These are phyloP conservation scores for Ustilago sp. DNA, from an alignment of 1,284 basidiomycete species.

Conservation along the genomic window DNA sequence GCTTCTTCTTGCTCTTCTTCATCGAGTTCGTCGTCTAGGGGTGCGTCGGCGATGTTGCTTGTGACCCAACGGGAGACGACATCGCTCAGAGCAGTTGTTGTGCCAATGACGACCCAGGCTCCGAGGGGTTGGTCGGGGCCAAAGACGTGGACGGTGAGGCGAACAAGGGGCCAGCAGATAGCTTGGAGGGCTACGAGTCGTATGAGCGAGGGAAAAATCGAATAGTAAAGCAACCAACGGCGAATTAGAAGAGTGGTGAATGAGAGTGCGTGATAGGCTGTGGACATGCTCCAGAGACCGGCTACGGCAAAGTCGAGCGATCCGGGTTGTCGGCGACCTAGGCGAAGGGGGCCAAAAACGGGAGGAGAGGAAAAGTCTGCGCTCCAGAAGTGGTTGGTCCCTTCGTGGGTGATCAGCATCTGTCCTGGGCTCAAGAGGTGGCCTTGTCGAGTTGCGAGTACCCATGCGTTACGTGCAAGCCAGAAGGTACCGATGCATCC, in stretches of 20 bases:
- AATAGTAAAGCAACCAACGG: slow-evolving; percentile 84
- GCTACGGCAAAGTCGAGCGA: slow-evolving; percentile 58
- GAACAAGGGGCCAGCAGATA: slow-evolving; percentile 87
- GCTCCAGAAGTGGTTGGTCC: slow-evolving; percentile 31
- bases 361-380: slow-evolving; percentile 5
- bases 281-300: slow-evolving; percentile 73
- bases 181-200: slow-evolving; percentile 84
- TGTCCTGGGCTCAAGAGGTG: slow-evolving; percentile 43
- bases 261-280: slow-evolving; percentile 82
- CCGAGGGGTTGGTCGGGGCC: slow-evolving; percentile 77
- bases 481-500: slow-evolving; percentile 65
- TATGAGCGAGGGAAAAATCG: slow-evolving; percentile 81
- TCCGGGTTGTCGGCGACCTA: slow-evolving; percentile 44
- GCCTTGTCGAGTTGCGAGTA: slow-evolving; percentile 21
- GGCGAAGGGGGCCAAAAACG: slow-evolving; percentile 6
- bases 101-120: slow-evolving; percentile 83
- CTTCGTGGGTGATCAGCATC: slow-evolving; percentile 21
- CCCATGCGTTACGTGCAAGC: slow-evolving; percentile 54
- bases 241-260: slow-evolving; percentile 82
- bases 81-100: slow-evolving; percentile 74
- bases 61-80: slow-evolving; percentile 67
- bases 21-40: slow-evolving; percentile 44
- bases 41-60: slow-evolving; percentile 66
- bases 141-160: slow-evolving; percentile 78
- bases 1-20: slow-evolving; percentile 36